phyloP scores from a whole-genome alignment of 1,139 yeast genomes.

The Groenewaldozyma auringiensis region DNA sequence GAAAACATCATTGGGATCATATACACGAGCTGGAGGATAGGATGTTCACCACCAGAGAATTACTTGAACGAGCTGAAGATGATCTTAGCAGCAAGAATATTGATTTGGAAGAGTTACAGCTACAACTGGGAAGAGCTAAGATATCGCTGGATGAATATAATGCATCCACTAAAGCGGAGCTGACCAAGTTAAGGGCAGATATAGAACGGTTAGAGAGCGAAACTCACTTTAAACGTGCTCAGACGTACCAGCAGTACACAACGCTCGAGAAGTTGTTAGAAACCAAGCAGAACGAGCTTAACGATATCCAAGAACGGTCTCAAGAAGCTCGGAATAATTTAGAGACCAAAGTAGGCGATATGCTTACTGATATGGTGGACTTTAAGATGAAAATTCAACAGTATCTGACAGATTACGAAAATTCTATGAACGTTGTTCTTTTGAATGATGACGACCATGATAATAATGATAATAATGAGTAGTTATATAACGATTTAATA shows the following conservation, averaged over 20 bases:
- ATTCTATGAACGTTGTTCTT: constrained; percentile 25
- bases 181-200: constrained; percentile 51
- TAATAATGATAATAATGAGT: neutral
- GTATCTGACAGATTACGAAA: constrained; percentile 49
- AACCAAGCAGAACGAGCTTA: constrained; percentile 48
- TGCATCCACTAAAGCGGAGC: constrained; percentile 49
- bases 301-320: constrained; percentile 44
- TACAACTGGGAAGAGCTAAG: constrained; percentile 47
- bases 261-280: constrained; percentile 52
- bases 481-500: neutral
- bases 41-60: constrained; percentile 50
- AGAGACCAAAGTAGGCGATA: constrained; percentile 46
- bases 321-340: constrained; percentile 43
- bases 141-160: constrained; percentile 51
- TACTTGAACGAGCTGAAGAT: constrained; percentile 49
- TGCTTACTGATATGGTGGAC: constrained; percentile 51
- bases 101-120: constrained; percentile 51
- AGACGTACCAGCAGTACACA: constrained; percentile 47
- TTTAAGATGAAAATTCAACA: constrained; percentile 62
- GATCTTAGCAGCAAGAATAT: constrained; percentile 51
- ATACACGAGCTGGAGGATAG: constrained; percentile 55
- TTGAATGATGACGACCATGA: neutral
- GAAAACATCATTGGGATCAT: constrained; percentile 42
- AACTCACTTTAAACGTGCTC: constrained; percentile 45
- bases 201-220: constrained; percentile 61